Conservation (phyloP, 1,139 yeast genomes). For the Casaregolazyma lundiana region DNA sequence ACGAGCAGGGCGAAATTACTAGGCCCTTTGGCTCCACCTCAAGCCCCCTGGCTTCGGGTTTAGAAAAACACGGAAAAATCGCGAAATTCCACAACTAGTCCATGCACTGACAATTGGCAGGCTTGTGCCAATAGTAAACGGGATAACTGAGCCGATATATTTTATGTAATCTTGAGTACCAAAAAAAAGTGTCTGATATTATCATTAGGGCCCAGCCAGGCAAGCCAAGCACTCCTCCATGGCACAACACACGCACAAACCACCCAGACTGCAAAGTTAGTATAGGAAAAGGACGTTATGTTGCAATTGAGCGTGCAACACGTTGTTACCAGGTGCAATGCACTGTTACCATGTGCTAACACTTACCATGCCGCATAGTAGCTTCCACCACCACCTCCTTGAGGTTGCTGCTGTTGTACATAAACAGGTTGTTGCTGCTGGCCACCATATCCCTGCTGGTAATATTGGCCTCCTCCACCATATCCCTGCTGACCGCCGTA, state of each 20-base stretch:
- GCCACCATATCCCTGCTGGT: conserved; percentile 26
- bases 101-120: too few relatives aligned
- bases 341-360: background rate
- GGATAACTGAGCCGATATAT: too few relatives aligned
- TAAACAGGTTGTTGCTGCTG: conserved; percentile 33
- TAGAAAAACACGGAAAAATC: background rate
- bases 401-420: conserved; percentile 27
- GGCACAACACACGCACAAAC: conserved; percentile 26
- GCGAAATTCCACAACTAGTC: too few relatives aligned
- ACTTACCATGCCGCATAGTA: conserved; percentile 26
- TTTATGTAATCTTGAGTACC: background rate
- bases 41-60: background rate
- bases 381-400: conserved; percentile 22
- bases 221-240: conserved; percentile 35
- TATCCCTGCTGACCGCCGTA: conserved; percentile 17
- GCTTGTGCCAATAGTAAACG: too few relatives aligned
- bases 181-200: background rate
- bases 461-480: conserved; percentile 5
- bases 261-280: conserved; percentile 17
- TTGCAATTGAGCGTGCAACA: background rate
- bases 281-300: background rate
- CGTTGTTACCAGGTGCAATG: background rate
- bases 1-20: too few relatives aligned
- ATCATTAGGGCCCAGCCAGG: conserved; percentile 1
- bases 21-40: too few relatives aligned